Base-by-base conservation (phyloP, 257 asterid species). In the Scutellaria barbata region DNA sequence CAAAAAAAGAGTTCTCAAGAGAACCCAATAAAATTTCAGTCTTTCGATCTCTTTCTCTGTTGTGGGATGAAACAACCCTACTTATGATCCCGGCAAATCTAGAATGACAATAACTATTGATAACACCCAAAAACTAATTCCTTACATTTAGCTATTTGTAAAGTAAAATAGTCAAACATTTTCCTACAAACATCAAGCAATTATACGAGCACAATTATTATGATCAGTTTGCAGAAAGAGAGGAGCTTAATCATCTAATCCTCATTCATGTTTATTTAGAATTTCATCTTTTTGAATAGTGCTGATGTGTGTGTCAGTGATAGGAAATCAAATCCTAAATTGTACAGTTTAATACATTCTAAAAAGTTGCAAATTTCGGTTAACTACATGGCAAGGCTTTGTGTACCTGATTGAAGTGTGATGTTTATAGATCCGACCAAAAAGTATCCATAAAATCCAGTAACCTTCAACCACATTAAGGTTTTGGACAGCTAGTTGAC, bases 401-500 rank as follows among this genome's bases (percentile, higher is more conserved):
- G 48, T 57, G 22, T 63, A 89, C 98, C 97, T 89, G 80, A 86
- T 53, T 56, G 91, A 82, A 39, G 82, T 55, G 71, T 79, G 89
- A 54, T 63, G 69, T 79, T 82, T 67, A 69, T 54, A 84, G 68
- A 85, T 75, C 63, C 71, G 87, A 65, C 89, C 83, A 83, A 89
- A 91, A 54, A 92, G 84, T 66, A 88, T 66, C 93, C 95, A 88
- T 82, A 95, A 81, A 80, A 83, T 85, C 98, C 98, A 95, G 85
- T 92, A 83, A 73, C 92, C 95, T 86, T 95, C 98, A 48, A 76
- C 81, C 70, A 85, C 93, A 55, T 67, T 81, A 20, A 79, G 85
- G 81, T 83, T 78, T 77, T 79, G 86, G 62, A 76, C 75, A 46
- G 96, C 90, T 76, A 95, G 74, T 69, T 89, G 93, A 73, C 75